Conservation (phyloP, 78 protist genomes). For the Anaeramoeba flamelloides region DNA sequence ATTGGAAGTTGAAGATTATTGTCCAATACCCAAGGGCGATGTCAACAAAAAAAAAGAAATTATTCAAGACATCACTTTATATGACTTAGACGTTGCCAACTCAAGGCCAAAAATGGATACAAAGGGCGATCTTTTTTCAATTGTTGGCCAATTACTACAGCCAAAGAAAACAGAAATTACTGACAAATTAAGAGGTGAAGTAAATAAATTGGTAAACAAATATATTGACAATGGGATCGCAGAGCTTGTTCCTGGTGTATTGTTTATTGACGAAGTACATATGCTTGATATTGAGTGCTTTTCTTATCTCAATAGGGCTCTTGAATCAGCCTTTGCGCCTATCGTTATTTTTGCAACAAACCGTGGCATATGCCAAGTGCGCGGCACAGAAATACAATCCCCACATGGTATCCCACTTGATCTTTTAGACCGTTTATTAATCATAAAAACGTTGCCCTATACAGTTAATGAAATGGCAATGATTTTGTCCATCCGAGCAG, state of each 20-base stretch:
- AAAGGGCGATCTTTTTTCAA: constrained; percentile 83
- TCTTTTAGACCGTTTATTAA: constrained; percentile 64
- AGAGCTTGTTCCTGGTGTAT: constrained; percentile 98
- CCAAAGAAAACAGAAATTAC: constrained; percentile 97
- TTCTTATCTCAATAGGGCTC: constrained; percentile 89
- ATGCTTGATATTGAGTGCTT: constrained; percentile 99
- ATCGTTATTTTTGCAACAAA: constrained; percentile 98
- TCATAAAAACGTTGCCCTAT: constrained; percentile 86
- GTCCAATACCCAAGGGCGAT: constrained; percentile 98
- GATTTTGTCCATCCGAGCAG: constrained; percentile 68
- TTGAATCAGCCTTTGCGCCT: constrained; percentile 93
- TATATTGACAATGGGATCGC: constrained; percentile 99
- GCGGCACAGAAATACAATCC: constrained; percentile 80
- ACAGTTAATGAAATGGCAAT: constrained; percentile 35
- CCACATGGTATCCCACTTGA: constrained; percentile 98
- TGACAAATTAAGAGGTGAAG: constrained; percentile 92
- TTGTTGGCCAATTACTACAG: constrained; percentile 64
- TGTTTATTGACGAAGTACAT: constrained; percentile 98
- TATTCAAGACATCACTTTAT: constrained; percentile 93
- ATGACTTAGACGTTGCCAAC: constrained; percentile 96
- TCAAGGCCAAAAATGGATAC: constrained; percentile 35
- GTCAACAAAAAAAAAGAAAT: constrained; percentile 82
- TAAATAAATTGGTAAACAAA: constrained; percentile 92
- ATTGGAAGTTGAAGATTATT: constrained; percentile 97
- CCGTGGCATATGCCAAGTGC: constrained; percentile 58